Conservation (phyloP, 345 rosid species). For the Eucalyptus guilfoylei region DNA sequence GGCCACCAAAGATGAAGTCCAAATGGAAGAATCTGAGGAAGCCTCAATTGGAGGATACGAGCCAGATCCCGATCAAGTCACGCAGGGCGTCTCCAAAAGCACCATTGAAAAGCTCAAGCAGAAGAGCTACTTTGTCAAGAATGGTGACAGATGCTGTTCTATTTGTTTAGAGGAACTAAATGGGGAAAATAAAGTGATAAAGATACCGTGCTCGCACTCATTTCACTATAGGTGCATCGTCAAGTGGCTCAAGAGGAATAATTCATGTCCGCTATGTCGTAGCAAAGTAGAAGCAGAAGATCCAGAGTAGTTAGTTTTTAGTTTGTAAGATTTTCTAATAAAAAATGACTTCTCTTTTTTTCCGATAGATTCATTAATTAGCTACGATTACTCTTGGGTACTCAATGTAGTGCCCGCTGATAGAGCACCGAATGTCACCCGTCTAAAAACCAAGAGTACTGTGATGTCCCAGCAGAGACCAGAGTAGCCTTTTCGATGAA, state of each 20-base stretch:
- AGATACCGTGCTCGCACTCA: not conserved
- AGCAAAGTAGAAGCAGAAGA: not conserved
- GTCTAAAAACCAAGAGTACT: fast-evolving
- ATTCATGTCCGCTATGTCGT: not conserved
- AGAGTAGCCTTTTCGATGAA: not conserved
- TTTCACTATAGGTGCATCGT: not conserved
- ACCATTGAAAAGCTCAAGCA: not conserved
- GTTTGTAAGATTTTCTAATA: too few species aligned
- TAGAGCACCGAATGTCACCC: too few species aligned
- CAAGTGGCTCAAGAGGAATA: not conserved
- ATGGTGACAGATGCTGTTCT: not conserved
- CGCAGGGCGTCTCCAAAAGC: not conserved
- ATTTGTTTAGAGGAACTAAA: not conserved
- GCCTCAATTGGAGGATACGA: not conserved
- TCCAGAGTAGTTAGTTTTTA: not conserved
- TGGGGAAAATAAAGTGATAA: not conserved
- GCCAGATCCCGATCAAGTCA: not conserved
- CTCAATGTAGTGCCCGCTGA: not conserved
- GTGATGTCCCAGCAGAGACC: not conserved
- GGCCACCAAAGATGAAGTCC: not conserved
- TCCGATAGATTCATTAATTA: not conserved
- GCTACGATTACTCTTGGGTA: not conserved
- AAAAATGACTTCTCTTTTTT: not conserved
- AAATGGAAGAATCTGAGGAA: not conserved
- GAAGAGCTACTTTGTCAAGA: not conserved